phyloP scores from a whole-genome alignment of 2,329 filamentous ascomycete species.

The Cytospora piceae region DNA sequence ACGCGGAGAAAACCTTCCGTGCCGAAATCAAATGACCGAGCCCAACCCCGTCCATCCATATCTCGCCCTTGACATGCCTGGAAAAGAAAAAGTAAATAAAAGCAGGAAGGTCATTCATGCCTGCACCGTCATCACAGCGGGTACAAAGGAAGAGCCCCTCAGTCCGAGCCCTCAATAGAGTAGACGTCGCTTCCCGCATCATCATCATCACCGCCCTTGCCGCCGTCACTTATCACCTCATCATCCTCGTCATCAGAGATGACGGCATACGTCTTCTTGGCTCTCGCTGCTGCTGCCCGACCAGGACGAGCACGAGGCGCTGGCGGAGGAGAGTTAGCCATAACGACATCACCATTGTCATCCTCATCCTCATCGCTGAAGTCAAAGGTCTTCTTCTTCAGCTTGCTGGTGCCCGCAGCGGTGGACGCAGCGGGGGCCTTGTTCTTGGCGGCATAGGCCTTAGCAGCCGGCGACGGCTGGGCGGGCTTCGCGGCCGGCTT shows the following conservation, averaged over 20 bases:
- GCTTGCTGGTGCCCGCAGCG: constrained; percentile 33
- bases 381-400: constrained; percentile 40
- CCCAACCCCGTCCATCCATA: background rate
- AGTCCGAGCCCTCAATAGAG: constrained; percentile 42
- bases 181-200: constrained; percentile 44
- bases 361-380: constrained; percentile 42
- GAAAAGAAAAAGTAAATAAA: constrained; percentile 1
- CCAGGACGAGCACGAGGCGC: constrained; percentile 43
- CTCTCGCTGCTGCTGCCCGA: constrained; percentile 45
- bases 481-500: constrained; percentile 44
- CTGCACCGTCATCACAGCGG: background rate
- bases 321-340: constrained; percentile 37
- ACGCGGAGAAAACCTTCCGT: background rate
- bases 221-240: constrained; percentile 38
- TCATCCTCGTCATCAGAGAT: constrained; percentile 44
- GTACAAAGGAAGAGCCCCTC: background rate
- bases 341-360: constrained; percentile 36
- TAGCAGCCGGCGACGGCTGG: constrained; percentile 69
- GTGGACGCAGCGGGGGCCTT: constrained; percentile 27
- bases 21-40: background rate
- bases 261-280: constrained; percentile 40
- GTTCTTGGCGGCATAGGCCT: constrained; percentile 62
- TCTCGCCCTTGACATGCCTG: constrained; percentile 17
- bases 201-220: constrained; percentile 34
- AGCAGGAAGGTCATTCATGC: background rate